A percentile compares a stretch with the other conserved stretches of the same genome.
Evolutionary conservation across 1,284 basidiomycete genomes (phyloP).

Genomic region (Termitomyces sp.): DNA sequence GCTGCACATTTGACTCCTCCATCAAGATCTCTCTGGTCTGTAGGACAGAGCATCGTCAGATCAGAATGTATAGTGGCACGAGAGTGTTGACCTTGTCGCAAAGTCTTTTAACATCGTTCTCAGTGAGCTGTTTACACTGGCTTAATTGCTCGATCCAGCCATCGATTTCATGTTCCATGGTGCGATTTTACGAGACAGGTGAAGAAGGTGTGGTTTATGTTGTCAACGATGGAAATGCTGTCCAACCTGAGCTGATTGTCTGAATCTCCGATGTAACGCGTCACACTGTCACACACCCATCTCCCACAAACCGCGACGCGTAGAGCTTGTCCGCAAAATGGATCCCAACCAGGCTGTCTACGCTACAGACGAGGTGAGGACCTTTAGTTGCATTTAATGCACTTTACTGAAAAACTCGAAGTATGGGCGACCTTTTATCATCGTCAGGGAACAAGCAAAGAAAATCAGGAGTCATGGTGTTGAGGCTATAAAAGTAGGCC

Average conservation of each 20-base stretch:
- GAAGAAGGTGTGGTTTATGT: constrained; percentile 23
- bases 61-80: constrained; percentile 19
- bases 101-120: constrained; percentile 94
- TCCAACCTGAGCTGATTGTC: constrained; percentile 17
- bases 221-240: constrained; percentile 21
- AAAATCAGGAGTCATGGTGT: constrained; percentile 94
- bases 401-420: constrained; percentile 25
- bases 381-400: constrained; percentile 6
- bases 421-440: constrained; percentile 97
- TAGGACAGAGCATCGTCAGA: constrained; percentile 15
- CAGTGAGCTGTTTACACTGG: constrained; percentile 96
- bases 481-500: constrained; percentile 89
- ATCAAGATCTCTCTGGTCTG: constrained; percentile 97
- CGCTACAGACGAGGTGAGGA: constrained; percentile 80
- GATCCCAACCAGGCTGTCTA: constrained; percentile 68
- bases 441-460: constrained; percentile 90
- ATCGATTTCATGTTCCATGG: constrained; percentile 83
- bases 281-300: constrained; percentile 27
- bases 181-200: constrained; percentile 25
- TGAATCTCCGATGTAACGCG: constrained; percentile 20
- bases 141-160: constrained; percentile 95
- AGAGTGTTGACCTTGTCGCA: constrained; percentile 85
- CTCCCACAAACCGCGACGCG: constrained; percentile 32
- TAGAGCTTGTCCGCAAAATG: constrained; percentile 22
- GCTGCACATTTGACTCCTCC: constrained; percentile 97